Evolutionary conservation across 495 filamentous ascomycete species (phyloP).

Genomic region (Trichoderma asperelloides): DNA sequence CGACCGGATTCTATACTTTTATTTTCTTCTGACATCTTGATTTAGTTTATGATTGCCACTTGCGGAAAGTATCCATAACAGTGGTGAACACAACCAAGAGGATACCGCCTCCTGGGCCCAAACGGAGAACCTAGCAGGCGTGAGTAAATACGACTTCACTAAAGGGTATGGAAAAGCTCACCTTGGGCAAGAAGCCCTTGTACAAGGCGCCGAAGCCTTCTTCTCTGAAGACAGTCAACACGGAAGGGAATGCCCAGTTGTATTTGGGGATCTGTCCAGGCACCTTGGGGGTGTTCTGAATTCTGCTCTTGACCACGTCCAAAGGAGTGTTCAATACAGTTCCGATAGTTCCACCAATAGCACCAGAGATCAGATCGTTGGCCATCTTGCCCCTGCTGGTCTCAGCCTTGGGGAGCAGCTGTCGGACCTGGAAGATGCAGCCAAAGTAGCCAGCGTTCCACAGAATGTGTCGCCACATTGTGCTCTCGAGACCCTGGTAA

Average conservation of each 20-base stretch:
- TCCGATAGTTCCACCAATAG: conserved; percentile 81
- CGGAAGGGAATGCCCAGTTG: conserved; percentile 90
- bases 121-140: conserved; percentile 16
- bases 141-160: not conserved
- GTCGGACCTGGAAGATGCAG: conserved; percentile 91
- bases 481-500: conserved; percentile 95
- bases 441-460: conserved; percentile 99
- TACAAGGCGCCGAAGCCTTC: conserved; percentile 90
- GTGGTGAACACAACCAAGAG: conserved; percentile 86
- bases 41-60: conserved; percentile 18
- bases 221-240: conserved; percentile 80
- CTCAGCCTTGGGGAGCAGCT: conserved; percentile 64
- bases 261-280: conserved; percentile 79
- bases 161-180: conserved; percentile 27
- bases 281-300: conserved; percentile 84
- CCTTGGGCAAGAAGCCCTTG: conserved; percentile 96
- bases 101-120: conserved; percentile 51
- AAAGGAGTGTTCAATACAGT: conserved; percentile 94
- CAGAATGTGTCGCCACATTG: conserved; percentile 91
- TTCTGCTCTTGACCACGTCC: conserved; percentile 96
- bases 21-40: not conserved
- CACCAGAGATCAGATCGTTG: conserved; percentile 82
- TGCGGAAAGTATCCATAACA: conserved; percentile 81
- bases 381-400: conserved; percentile 72
- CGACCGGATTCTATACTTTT: not conserved